Evolutionary conservation across 371 early-diverging fungal species (phyloP).

Genomic region (Saksenaea vasiformis): DNA sequence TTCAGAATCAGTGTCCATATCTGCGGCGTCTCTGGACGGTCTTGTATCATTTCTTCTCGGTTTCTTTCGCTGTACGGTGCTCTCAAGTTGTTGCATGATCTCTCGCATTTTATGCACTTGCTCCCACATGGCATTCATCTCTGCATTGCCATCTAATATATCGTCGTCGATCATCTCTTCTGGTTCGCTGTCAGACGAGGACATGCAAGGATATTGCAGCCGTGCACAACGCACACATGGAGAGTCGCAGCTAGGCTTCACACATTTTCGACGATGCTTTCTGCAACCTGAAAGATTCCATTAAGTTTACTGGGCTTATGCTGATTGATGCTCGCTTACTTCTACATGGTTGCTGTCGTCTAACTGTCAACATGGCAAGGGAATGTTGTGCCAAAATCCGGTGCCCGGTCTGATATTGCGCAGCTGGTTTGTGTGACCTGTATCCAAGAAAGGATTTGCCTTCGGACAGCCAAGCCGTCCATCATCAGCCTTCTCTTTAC

Average conservation of each 20-base stretch:
- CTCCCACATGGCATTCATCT: background rate
- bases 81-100: background rate
- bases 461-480: no score
- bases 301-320: background rate
- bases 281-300: background rate
- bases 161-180: background rate
- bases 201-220: background rate
- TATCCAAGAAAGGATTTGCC: no score
- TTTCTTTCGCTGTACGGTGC: background rate
- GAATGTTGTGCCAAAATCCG: background rate
- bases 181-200: background rate
- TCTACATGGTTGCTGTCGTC: background rate
- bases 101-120: conserved; percentile 1
- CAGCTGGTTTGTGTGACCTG: background rate
- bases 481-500: no score
- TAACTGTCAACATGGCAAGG: background rate
- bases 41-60: background rate
- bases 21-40: background rate
- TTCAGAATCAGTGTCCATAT: background rate
- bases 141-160: background rate
- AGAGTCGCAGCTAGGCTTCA: background rate
- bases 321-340: background rate
- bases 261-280: background rate
- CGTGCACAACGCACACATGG: background rate
- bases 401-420: background rate